Percentiles rank a stretch among this genome's conserved stretches.
These are phyloP conservation scores for Cryomyces minteri DNA, from an alignment of 495 filamentous ascomycete species.

Conservation along the genomic window DNA sequence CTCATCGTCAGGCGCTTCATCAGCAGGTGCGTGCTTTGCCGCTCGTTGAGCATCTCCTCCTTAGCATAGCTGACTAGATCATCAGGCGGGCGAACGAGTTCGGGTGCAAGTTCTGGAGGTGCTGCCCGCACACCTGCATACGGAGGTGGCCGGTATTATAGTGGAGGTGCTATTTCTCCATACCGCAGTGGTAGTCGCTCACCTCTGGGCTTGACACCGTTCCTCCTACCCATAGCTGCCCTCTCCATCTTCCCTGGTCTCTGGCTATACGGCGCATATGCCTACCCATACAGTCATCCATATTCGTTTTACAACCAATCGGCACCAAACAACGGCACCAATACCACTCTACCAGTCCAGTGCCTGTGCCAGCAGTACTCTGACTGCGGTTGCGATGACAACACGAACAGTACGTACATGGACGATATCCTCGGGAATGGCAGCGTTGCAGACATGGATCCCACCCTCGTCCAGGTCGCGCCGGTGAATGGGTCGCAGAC, in stretches of 20 bases:
- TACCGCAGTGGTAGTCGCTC: constrained; percentile 44
- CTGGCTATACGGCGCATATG: constrained; percentile 47
- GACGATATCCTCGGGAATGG: constrained; percentile 50
- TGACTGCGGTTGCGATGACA: constrained; percentile 73
- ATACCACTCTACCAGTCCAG: constrained; percentile 50
- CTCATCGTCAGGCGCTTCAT: constrained; percentile 5
- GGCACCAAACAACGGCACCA: constrained; percentile 21
- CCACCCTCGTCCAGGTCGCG: constrained; percentile 40
- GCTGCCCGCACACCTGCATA: constrained; percentile 41
- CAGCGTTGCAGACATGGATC: constrained; percentile 36
- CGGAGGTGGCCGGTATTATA: constrained; percentile 55
- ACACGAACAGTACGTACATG: constrained; percentile 37
- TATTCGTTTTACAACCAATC: constrained; percentile 41
- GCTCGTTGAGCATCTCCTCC: background rate
- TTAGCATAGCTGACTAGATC: background rate
- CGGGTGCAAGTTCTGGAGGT: constrained; percentile 31
- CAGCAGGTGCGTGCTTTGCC: background rate
- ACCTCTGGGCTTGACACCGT: constrained; percentile 32
- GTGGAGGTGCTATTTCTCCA: constrained; percentile 53
- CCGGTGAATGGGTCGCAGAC: constrained; percentile 57
- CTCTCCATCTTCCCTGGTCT: constrained; percentile 43
- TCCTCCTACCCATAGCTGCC: constrained; percentile 32
- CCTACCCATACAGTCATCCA: constrained; percentile 45
- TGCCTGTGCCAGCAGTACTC: constrained; percentile 56
- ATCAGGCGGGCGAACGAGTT: background rate